Evolutionary conservation across 1,284 basidiomycete species (phyloP), one percentile per base, ranked within the genome.

Genomic region (Moesziomyces sp.): DNA sequence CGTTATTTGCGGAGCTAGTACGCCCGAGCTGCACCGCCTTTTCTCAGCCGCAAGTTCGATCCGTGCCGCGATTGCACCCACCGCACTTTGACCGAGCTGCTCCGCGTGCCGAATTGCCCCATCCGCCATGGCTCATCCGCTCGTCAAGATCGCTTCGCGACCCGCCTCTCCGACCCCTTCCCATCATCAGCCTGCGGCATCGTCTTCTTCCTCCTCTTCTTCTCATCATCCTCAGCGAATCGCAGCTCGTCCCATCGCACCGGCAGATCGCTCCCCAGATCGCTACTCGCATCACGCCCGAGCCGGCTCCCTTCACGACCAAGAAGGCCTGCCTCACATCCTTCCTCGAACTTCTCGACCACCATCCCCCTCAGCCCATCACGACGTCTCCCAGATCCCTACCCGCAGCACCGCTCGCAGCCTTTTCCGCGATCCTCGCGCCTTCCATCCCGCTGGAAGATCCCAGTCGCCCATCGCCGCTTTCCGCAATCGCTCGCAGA

Each of bases 391-490:
- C 33, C 44, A 23, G 13, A 49, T 58, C 14, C 35, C 56, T 18
- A 44, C 62, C 14, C 58, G 70, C 48, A 73, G 70, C 50, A 73
- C 70, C 23, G 70, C 70, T 42, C 59, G 70, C 46, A 73, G 70
- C 24, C 70, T 73, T 35, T 73, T 73, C 35, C 59, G 70, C 48
- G 70, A 73, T 46, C 70, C 70, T 40, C 56, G 70, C 3, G 26
- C 70, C 30, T 64, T 73, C 44, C 59, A 73, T 23, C 58, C 69
- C 7, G 55, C 70, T 44, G 70, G 70, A 21, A 47, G 70, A 40
- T 73, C 70, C 11, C 70, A 73, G 38, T 73, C 70, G 18, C 70
- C 70, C 46, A 67, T 67, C 42, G 63, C 70, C 24, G 64, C 70
- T 10, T 64, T 67, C 33, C 64, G 59, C 21, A 66, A 67, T 18